Percentiles rank a stretch among this genome's conserved stretches.
These are phyloP conservation scores for Aspergillus saccharolyticus DNA, from an alignment of 495 filamentous ascomycete species.

Conservation along the genomic window DNA sequence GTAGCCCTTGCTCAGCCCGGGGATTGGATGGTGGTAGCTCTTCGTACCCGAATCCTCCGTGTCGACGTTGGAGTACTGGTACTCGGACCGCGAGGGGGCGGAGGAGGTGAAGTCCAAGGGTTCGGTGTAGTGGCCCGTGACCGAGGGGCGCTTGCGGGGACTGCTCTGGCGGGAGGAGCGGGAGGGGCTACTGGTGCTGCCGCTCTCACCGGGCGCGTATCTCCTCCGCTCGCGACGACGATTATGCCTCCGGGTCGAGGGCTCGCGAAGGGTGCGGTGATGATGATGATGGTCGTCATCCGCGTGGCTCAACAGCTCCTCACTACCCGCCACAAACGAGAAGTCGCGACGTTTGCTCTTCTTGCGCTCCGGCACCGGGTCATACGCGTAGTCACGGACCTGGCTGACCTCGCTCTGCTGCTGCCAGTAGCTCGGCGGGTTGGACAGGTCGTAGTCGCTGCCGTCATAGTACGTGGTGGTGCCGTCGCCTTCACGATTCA, in stretches of 20 bases:
- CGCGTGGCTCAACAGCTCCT: constrained; percentile 50
- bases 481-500: constrained; percentile 74
- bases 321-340: constrained; percentile 49
- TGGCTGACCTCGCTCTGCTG: constrained; percentile 49
- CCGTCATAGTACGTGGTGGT: constrained; percentile 56
- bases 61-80: constrained; percentile 45
- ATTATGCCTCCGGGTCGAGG: constrained; percentile 33
- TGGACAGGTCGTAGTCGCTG: constrained; percentile 50
- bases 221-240: constrained; percentile 32
- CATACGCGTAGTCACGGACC: constrained; percentile 43
- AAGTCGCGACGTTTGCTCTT: constrained; percentile 36
- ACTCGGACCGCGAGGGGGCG: constrained; percentile 39
- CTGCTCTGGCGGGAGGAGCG: constrained; percentile 31
- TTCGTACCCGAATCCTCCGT: constrained; percentile 67
- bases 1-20: constrained; percentile 57
- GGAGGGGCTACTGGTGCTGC: constrained; percentile 11
- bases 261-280: constrained; percentile 41
- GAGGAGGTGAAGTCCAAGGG: constrained; percentile 46
- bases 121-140: constrained; percentile 54
- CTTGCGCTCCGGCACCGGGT: constrained; percentile 16
- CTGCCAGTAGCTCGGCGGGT: constrained; percentile 37
- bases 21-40: constrained; percentile 74
- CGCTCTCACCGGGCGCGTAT: constrained; percentile 15
- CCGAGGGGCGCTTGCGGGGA: constrained; percentile 34
- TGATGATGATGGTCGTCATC: constrained; percentile 24